Evolutionary conservation across 257 asterid genomes (phyloP), one percentile per base, ranked within the genome.

Genomic region (Nicotiana tomentosiformis): DNA sequence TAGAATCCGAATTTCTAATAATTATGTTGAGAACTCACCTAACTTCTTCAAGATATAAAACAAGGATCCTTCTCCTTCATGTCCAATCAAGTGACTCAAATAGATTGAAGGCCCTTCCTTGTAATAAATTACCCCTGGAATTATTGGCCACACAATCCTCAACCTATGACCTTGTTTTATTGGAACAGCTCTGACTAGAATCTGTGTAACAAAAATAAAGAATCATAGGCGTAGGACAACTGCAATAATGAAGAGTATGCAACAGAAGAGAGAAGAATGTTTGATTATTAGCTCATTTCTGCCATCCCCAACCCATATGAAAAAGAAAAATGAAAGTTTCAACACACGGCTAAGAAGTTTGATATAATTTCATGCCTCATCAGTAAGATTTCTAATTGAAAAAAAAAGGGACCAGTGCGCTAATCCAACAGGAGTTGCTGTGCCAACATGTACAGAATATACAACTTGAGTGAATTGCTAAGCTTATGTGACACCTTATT

Each of bases 51-150:
- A 88, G 87, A 89, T 77, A 88, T 90, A 94, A 92, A 92, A 96
- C 89, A 96, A 64, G 83, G 98, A 96, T 91, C 99, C 99, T 88
- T 92, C 98, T 90, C 98, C 99, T 93, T 94, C 99, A 90, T 96
- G 98, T 88, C 99, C 98, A 90, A 96, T 91, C 91, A 96, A 89
- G 90, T 96, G 99, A 85, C 95, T 91, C 85, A 94, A 91, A 85
- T 96, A 94, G 86, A 92, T 89, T 91, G 91, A 70, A 14, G 97
- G 92, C 84, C 96, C 98, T 88, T 96, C 99, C 91, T 92, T 88
- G 89, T 96, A 96, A 81, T 92, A 87, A 82, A 5, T 91, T 84
- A 93, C 88, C 78, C 86, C 97, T 68, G 99, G 98, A 81, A 97
- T 90, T 84, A 89, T 82, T 32, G 99, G 99, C 99, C 99, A 96